phyloP scores from a whole-genome alignment of 352 stramenopile species.

The Thalassiosira mediterranea region DNA sequence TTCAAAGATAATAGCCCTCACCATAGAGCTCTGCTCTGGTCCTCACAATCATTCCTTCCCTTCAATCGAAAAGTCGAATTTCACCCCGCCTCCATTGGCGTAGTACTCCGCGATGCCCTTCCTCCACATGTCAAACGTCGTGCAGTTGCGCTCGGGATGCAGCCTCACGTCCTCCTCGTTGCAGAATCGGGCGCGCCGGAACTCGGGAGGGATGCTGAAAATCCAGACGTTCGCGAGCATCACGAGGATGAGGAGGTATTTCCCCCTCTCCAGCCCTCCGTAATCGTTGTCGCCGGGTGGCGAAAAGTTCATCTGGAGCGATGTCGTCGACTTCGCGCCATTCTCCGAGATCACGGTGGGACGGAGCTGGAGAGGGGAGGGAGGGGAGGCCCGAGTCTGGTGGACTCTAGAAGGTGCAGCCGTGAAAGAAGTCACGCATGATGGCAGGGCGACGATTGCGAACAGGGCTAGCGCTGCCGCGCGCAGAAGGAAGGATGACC shows the following conservation, averaged over 20 bases:
- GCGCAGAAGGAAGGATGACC: too few relatives aligned
- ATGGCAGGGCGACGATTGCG: too few relatives aligned
- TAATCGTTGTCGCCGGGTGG: constrained; percentile 17
- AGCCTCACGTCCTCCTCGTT: constrained; percentile 39
- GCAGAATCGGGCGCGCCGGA: constrained; percentile 66
- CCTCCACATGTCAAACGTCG: constrained; percentile 51
- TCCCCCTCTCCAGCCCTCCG: constrained; percentile 21
- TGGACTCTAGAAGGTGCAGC: too few relatives aligned
- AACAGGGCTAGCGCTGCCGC: too few relatives aligned
- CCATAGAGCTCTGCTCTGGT: constrained; percentile 1
- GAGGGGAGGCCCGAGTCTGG: too few relatives aligned
- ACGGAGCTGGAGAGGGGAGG: too few relatives aligned
- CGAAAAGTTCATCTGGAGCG: constrained; percentile 18
- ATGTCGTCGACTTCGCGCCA: too few relatives aligned
- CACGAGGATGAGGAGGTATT: constrained; percentile 42
- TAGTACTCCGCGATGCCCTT: constrained; percentile 67
- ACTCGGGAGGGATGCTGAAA: constrained; percentile 70
- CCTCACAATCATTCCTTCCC: constrained; percentile 20
- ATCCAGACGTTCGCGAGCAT: constrained; percentile 63
- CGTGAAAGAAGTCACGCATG: too few relatives aligned
- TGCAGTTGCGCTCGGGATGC: constrained; percentile 53
- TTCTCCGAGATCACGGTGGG: too few relatives aligned
- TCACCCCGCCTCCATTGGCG: constrained; percentile 61
- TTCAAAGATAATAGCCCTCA: too few relatives aligned
- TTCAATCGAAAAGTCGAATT: constrained; percentile 76